A percentile compares a stretch with the other conserved stretches of the same genome.
These are phyloP conservation scores for Metarhizium sp. DNA, from an alignment of 2,329 filamentous ascomycete genomes.

Conservation along the genomic window DNA sequence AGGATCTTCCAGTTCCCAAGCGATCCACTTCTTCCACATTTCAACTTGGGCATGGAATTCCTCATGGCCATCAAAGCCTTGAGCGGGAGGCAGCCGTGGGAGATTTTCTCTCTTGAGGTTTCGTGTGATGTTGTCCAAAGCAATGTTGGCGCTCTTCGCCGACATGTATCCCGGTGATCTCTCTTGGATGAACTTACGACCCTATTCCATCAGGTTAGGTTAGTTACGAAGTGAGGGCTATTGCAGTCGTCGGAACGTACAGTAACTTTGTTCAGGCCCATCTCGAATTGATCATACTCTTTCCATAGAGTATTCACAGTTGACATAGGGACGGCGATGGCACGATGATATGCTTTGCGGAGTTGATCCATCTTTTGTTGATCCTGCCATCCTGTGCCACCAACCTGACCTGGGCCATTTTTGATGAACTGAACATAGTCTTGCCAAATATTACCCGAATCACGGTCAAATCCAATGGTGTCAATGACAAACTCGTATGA, in stretches of 20 bases:
- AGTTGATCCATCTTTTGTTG: conserved; percentile 95
- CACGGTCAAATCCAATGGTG: conserved; percentile 83
- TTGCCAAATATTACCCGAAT: conserved; percentile 82
- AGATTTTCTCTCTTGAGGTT: conserved; percentile 68
- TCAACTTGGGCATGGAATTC: conserved; percentile 79
- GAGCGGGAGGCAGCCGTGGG: conserved; percentile 71
- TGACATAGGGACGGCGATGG: conserved; percentile 77
- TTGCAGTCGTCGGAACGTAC: conserved; percentile 37
- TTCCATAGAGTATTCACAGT: conserved; percentile 85
- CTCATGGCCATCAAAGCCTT: conserved; percentile 76
- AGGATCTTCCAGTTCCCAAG: conserved; percentile 91
- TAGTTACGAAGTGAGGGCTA: background rate
- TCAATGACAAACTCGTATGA: conserved; percentile 90
- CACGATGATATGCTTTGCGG: conserved; percentile 85
- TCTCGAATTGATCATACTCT: conserved; percentile 95
- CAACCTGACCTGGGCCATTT: conserved; percentile 73
- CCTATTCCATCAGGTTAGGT: conserved; percentile 39
- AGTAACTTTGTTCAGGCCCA: conserved; percentile 84
- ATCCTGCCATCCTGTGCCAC: conserved; percentile 87
- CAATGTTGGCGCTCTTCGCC: conserved; percentile 80
- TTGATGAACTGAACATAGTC: conserved; percentile 95
- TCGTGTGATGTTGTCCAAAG: conserved; percentile 79
- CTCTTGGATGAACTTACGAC: conserved; percentile 89
- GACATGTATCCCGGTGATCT: conserved; percentile 93
- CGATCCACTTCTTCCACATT: conserved; percentile 88